Evolutionary conservation across 1,139 yeast species (phyloP).

Genomic region (Debaryomycetaceae sp.): DNA sequence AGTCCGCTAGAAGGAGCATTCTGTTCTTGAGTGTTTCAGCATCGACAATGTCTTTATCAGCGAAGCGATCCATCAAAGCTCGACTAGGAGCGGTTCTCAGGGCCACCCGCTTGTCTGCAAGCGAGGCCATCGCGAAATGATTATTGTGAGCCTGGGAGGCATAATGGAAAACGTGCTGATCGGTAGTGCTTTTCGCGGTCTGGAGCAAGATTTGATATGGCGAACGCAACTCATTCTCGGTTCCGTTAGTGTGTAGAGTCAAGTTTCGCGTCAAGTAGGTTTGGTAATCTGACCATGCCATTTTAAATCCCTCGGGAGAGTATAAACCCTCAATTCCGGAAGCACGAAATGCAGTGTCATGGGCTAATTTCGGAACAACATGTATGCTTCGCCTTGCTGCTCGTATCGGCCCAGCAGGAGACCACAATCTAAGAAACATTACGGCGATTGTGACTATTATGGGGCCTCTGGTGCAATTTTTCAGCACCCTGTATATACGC

Average conservation of each 20-base stretch:
- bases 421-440: too few species aligned
- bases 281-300: slow-evolving; percentile 81
- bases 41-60: slow-evolving; percentile 25
- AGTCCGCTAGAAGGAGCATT: slow-evolving; percentile 45
- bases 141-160: slow-evolving; percentile 93
- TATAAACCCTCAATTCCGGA: slow-evolving; percentile 66
- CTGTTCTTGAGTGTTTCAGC: slow-evolving; percentile 45
- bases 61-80: slow-evolving; percentile 32
- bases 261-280: slow-evolving; percentile 54
- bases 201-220: slow-evolving; percentile 71
- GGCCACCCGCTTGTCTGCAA: slow-evolving; percentile 27
- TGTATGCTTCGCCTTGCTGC: slow-evolving; percentile 36
- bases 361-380: slow-evolving; percentile 49
- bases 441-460: too few species aligned
- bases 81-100: slow-evolving; percentile 36
- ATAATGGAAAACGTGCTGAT: slow-evolving; percentile 66
- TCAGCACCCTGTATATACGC: background rate
- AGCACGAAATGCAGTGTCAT: slow-evolving; percentile 24
- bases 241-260: slow-evolving; percentile 66
- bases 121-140: slow-evolving; percentile 75
- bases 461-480: background rate
- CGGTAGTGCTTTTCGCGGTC: slow-evolving; percentile 60
- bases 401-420: too few species aligned
- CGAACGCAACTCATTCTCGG: slow-evolving; percentile 65
- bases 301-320: slow-evolving; percentile 54